Conservation (phyloP, 2,329 filamentous ascomycete genomes). For the Venturia nashicola region DNA sequence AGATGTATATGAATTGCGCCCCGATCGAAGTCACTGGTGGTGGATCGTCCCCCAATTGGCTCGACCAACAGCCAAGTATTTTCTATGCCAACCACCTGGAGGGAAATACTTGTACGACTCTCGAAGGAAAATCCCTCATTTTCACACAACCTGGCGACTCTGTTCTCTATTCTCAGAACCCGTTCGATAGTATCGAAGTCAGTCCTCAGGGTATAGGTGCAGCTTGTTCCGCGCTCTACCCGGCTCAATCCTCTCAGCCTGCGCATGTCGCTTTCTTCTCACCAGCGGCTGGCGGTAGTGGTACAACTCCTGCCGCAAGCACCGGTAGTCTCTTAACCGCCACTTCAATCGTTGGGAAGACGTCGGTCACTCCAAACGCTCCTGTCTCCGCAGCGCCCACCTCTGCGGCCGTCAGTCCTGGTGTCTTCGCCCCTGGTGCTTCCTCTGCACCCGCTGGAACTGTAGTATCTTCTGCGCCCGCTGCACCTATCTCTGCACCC, state of each 20-base stretch:
- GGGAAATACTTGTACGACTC: slow-evolving; percentile 39
- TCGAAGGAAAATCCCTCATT: slow-evolving; percentile 38
- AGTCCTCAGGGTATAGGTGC: not conserved
- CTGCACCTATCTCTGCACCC: not conserved
- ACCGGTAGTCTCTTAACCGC: not conserved
- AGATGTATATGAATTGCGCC: slow-evolving; percentile 97
- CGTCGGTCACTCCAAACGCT: not conserved
- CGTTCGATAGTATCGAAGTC: not conserved
- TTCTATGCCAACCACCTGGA: slow-evolving; percentile 52
- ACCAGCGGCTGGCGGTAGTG: not conserved
- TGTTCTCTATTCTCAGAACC: not conserved
- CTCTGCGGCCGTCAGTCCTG: too few relatives aligned
- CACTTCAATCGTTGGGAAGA: not conserved
- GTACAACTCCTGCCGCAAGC: not conserved
- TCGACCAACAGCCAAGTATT: slow-evolving; percentile 54
- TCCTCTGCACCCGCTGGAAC: not conserved
- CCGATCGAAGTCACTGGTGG: slow-evolving; percentile 49
- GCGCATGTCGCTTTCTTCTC: not conserved
- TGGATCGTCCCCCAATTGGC: slow-evolving; percentile 28
- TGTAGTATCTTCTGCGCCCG: not conserved
- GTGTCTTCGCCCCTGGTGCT: not conserved
- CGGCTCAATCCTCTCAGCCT: not conserved
- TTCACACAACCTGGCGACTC: slow-evolving; percentile 49
- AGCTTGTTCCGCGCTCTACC: not conserved
- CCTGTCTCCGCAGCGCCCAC: not conserved